Evolutionary conservation across 2,329 filamentous ascomycete species (phyloP), one percentile per base, ranked within the genome.

Genomic region (Aspergillus aculeatus): DNA sequence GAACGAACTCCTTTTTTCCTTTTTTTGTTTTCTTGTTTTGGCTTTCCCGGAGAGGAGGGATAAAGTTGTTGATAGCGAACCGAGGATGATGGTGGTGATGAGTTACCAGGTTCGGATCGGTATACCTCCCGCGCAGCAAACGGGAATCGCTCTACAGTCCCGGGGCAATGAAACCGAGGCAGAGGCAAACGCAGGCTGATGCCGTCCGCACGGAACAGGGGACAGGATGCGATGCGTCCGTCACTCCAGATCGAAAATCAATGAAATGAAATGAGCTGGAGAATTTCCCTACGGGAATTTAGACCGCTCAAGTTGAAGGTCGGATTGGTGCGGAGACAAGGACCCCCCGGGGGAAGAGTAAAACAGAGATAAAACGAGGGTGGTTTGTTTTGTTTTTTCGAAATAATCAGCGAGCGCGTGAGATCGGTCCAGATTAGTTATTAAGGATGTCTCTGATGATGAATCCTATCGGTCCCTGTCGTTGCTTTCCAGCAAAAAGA

Each of bases 351-450:
- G 50, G 47, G 57, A 32, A 41, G 32, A 57, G 47, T 35, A 47
- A 55, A 58, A 57, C 53, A 47, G 56, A 59, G 29, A 47, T 48
- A 60, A 56, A 66, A 61, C 65, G 66, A 66, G 53, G 47, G 64
- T 62, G 26, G 26, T 9, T 26, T 26, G 26, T 44, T 63, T 63
- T 56, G 57, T 19, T 41, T 41, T 41, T 16, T 16, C 38, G 38
- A 41, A 63, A 62, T 60, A 60, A 63, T 62, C 55, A 65, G 57
- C 64, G 64, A 66, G 59, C 23, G 62, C 38, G 60, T 59, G 47
- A 59, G 58, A 60, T 57, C 47, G 59, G 62, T 53, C 50, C 57
- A 50, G 52, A 65, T 64, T 62, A 64, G 57, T 62, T 61, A 65
- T 63, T 66, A 64, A 52, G 56, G 16, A 41, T 12, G 60, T 63